These are phyloP conservation scores for Macrolepiota albuminosa DNA, from an alignment of 768 basidiomycete species.

Conservation along the genomic window DNA sequence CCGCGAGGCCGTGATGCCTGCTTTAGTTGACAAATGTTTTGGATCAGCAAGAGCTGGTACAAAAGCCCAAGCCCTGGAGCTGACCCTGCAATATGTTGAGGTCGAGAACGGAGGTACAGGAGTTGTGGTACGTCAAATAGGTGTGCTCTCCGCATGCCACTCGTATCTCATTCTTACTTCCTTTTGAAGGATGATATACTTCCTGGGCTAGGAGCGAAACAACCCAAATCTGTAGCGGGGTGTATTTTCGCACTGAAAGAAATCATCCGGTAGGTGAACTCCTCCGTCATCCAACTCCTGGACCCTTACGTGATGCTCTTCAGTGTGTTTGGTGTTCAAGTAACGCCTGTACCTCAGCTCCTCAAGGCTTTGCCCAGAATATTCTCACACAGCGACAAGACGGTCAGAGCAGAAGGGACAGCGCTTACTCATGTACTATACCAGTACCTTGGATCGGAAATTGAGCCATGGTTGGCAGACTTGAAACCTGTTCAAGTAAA, in stretches of 20 bases:
- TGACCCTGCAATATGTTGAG: constrained; percentile 87
- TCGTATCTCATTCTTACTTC: constrained; percentile 23
- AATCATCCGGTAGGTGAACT: constrained; percentile 62
- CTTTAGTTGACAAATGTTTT: constrained; percentile 92
- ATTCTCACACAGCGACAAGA: constrained; percentile 93
- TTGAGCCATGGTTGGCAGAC: constrained; percentile 82
- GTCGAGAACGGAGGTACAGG: constrained; percentile 87
- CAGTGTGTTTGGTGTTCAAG: constrained; percentile 77
- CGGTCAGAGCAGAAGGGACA: constrained; percentile 88
- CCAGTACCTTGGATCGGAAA: constrained; percentile 78
- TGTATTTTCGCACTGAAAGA: constrained; percentile 77
- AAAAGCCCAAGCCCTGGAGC: constrained; percentile 80
- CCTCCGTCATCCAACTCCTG: neutral
- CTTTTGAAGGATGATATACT: constrained; percentile 63
- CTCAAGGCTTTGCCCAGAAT: constrained; percentile 89
- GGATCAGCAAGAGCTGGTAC: constrained; percentile 90
- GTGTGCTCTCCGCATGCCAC: constrained; percentile 15
- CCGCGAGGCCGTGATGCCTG: constrained; percentile 78
- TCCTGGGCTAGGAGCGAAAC: constrained; percentile 85
- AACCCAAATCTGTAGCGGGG: constrained; percentile 89
- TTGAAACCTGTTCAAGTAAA: constrained; percentile 97
- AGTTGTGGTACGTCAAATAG: constrained; percentile 69
- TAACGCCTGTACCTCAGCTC: constrained; percentile 71
- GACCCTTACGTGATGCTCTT: constrained; percentile 3
- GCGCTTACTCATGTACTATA: constrained; percentile 73